A percentile compares a stretch with the other conserved stretches of the same genome.
Conservation (phyloP, 1,284 basidiomycete species). For the Cutaneotrichosporon arboriforme region DNA sequence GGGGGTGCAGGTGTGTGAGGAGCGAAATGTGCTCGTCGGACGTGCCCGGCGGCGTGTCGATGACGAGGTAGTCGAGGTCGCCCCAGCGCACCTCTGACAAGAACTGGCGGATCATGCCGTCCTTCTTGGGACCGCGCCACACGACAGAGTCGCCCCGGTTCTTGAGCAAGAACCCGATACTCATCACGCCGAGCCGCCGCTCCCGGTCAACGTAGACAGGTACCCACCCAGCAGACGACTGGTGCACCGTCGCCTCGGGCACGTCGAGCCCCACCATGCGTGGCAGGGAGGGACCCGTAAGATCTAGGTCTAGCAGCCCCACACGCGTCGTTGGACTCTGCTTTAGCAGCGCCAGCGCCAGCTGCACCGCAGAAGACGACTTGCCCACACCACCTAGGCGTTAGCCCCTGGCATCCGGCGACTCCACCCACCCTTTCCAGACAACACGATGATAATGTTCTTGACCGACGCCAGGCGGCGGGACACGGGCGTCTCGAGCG, state of each 20-base stretch:
- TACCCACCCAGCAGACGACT: conserved; percentile 94
- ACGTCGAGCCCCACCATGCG: conserved; percentile 93
- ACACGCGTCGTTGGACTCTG: conserved; percentile 60
- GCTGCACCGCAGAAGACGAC: conserved; percentile 87
- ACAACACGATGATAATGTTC: conserved; percentile 86
- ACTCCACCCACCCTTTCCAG: conserved; percentile 63
- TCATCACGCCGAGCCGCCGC: conserved; percentile 83
- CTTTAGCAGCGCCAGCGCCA: conserved; percentile 78
- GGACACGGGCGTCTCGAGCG: conserved; percentile 54
- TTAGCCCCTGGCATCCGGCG: background rate
- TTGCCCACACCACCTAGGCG: conserved; percentile 87
- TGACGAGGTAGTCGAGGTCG: conserved; percentile 88
- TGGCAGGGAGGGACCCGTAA: conserved; percentile 94
- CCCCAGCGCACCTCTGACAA: conserved; percentile 95
- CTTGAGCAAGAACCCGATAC: conserved; percentile 89
- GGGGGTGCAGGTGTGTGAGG: conserved; percentile 84
- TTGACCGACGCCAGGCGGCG: conserved; percentile 67
- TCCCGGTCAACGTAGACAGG: conserved; percentile 85
- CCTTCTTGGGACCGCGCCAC: conserved; percentile 99
- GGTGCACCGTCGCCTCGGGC: conserved; percentile 60
- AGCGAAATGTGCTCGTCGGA: conserved; percentile 97
- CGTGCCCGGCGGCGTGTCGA: conserved; percentile 97
- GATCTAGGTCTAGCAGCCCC: conserved; percentile 90
- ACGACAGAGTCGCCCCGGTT: conserved; percentile 88
- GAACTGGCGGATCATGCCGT: conserved; percentile 99